phyloP scores from a whole-genome alignment of 192 early-diverging fungal genomes.

The Entomortierella lignicola region DNA sequence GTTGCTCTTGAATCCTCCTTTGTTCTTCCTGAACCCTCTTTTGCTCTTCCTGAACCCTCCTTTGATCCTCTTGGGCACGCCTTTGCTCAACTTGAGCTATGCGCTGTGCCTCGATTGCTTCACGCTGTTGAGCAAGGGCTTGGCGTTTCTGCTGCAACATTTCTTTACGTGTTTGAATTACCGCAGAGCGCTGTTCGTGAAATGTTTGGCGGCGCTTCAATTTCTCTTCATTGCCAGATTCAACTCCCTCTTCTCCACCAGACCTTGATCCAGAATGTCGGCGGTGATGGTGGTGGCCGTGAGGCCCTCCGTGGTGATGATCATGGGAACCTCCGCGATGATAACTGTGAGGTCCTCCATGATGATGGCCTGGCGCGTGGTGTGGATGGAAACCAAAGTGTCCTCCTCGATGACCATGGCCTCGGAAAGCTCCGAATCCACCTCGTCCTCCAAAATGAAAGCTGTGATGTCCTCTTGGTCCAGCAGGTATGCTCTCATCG shows the following conservation, averaged over 20 bases:
- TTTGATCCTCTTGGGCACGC: conserved; percentile 12
- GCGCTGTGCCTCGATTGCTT: conserved; percentile 16
- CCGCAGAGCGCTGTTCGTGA: conserved; percentile 33
- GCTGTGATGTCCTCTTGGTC: not conserved
- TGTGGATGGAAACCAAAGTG: conserved; percentile 23
- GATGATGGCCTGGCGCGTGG: conserved; percentile 3
- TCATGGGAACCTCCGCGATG: not conserved
- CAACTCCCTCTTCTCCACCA: conserved; percentile 11
- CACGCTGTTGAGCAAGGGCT: conserved; percentile 18
- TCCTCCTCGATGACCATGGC: conserved; percentile 7
- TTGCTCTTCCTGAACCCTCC: conserved; percentile 14
- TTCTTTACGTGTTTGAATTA: conserved; percentile 25
- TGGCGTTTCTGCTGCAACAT: conserved; percentile 20
- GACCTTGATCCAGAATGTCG: conserved; percentile 38
- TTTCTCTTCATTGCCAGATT: conserved; percentile 10
- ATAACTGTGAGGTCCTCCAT: conserved; percentile 8
- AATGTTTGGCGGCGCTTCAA: conserved; percentile 47
- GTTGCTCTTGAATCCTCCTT: conserved; percentile 18
- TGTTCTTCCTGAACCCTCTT: conserved; percentile 10
- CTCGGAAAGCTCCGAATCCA: conserved; percentile 31
- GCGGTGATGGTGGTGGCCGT: conserved; percentile 10
- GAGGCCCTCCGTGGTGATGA: conserved; percentile 4
- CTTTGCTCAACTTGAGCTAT: conserved; percentile 1
- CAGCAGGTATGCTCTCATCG: not conserved
- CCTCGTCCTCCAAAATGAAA: conserved; percentile 24